These are phyloP conservation scores for Asterophora lycoperdoides DNA, from an alignment of 768 basidiomycete species.

Conservation along the genomic window DNA sequence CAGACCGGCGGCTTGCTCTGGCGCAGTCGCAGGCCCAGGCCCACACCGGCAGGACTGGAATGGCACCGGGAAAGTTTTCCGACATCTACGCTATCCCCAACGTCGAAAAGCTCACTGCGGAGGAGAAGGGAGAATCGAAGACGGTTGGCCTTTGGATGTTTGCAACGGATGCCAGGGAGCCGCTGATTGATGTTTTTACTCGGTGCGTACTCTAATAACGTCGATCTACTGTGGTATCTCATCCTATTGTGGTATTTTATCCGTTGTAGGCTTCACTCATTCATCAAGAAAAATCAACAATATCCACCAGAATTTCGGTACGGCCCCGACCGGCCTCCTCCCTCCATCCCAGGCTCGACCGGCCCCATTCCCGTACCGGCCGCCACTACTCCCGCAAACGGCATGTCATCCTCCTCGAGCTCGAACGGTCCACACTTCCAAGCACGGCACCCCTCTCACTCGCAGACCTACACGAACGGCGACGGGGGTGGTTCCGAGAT, in stretches of 20 bases:
- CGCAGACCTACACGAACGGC: slow-evolving; percentile 15
- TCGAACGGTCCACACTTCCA: slow-evolving; percentile 5
- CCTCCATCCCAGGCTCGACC: slow-evolving; percentile 41
- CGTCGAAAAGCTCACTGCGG: slow-evolving; percentile 38
- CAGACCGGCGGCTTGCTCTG: slow-evolving; percentile 41
- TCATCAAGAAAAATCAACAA: slow-evolving; percentile 55
- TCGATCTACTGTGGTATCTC: background rate
- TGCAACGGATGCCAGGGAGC: slow-evolving; percentile 63
- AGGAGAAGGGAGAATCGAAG: slow-evolving; percentile 51
- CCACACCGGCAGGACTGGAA: slow-evolving; percentile 21
- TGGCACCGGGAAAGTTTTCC: slow-evolving; percentile 42
- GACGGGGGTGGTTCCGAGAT: slow-evolving; percentile 33
- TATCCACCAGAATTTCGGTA: slow-evolving; percentile 74
- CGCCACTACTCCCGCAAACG: background rate
- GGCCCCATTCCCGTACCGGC: slow-evolving; percentile 22
- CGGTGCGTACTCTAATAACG: slow-evolving; percentile 10
- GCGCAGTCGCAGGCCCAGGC: slow-evolving; percentile 24
- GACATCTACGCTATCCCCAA: slow-evolving; percentile 44
- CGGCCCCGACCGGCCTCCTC: slow-evolving; percentile 62
- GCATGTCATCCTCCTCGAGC: background rate
- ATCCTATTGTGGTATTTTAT: slow-evolving; percentile 3
- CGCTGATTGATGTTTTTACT: slow-evolving; percentile 46
- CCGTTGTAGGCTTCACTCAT: slow-evolving; percentile 52
- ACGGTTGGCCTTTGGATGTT: slow-evolving; percentile 78
- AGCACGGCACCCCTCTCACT: slow-evolving; percentile 11